Evolutionary conservation across 768 basidiomycete species (phyloP).

Genomic region (Boletus patriciae): DNA sequence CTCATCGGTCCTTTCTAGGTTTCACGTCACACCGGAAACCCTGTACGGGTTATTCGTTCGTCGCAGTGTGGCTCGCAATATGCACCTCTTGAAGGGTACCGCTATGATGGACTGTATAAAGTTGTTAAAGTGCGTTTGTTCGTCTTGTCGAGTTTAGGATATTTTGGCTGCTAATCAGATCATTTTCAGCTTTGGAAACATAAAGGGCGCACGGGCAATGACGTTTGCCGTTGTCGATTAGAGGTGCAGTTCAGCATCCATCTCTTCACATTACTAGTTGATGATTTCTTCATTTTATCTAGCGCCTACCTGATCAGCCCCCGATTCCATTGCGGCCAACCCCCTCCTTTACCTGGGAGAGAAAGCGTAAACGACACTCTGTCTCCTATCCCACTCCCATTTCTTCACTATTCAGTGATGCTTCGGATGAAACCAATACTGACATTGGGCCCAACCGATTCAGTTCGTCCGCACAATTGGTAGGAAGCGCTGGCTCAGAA

Average conservation of each 20-base stretch:
- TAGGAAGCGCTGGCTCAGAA: too few relatives aligned
- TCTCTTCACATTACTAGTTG: neutral
- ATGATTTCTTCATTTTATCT: neutral
- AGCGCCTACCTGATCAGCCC: constrained; percentile 31
- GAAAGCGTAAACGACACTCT: neutral
- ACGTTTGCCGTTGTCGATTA: constrained; percentile 27
- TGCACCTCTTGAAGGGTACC: constrained; percentile 26
- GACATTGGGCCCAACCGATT: too few relatives aligned
- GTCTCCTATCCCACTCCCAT: neutral
- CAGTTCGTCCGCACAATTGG: too few relatives aligned
- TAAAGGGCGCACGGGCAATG: constrained; percentile 10
- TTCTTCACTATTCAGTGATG: neutral
- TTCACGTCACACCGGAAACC: constrained; percentile 20
- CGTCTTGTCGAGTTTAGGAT: neutral
- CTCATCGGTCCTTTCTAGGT: constrained; percentile 8
- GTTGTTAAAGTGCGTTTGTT: constrained; percentile 18
- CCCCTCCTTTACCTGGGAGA: too few relatives aligned
- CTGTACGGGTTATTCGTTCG: constrained; percentile 30
- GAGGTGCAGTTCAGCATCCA: constrained; percentile 16
- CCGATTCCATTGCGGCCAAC: constrained; percentile 11
- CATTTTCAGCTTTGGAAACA: constrained; percentile 21
- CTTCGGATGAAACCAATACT: neutral
- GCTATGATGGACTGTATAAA: constrained; percentile 34
- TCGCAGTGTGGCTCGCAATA: constrained; percentile 20
- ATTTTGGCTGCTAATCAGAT: neutral